Evolutionary conservation across 1,284 basidiomycete species (phyloP).

Genomic region (Sporisorium scitamineum): DNA sequence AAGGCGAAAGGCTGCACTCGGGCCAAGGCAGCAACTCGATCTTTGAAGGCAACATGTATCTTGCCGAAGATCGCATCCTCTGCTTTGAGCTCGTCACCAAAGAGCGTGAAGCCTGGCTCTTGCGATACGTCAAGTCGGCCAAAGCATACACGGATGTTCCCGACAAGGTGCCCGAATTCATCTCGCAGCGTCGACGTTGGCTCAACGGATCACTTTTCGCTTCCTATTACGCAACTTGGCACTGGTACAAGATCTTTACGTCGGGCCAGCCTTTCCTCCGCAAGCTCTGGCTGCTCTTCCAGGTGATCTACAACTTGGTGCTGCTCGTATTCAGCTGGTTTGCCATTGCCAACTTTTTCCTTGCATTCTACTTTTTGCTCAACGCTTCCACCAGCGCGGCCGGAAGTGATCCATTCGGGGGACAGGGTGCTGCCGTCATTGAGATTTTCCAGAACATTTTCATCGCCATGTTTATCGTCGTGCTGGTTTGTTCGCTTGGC

Average conservation of each 20-base stretch:
- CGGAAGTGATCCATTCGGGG: constrained; percentile 44
- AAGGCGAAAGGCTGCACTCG: constrained; percentile 79
- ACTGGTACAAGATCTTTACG: constrained; percentile 64
- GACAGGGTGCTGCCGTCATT: constrained; percentile 57
- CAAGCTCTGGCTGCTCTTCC: constrained; percentile 62
- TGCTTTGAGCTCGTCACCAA: constrained; percentile 66
- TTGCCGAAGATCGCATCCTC: constrained; percentile 66
- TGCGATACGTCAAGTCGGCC: constrained; percentile 66
- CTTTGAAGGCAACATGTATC: constrained; percentile 67
- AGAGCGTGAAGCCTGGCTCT: constrained; percentile 69
- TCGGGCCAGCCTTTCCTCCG: constrained; percentile 60
- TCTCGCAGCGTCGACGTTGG: constrained; percentile 66
- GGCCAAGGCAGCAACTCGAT: constrained; percentile 57
- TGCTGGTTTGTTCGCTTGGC: constrained; percentile 66
- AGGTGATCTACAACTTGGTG: constrained; percentile 65
- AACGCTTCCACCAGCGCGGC: constrained; percentile 37
- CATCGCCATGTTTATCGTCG: constrained; percentile 66
- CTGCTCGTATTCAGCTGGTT: constrained; percentile 66
- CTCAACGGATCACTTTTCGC: constrained; percentile 67
- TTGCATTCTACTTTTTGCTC: constrained; percentile 64
- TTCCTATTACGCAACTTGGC: constrained; percentile 61
- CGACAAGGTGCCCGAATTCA: constrained; percentile 63
- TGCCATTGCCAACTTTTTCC: constrained; percentile 59
- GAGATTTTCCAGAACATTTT: constrained; percentile 64
- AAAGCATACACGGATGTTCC: constrained; percentile 67